Percentiles rank a stretch among this genome's conserved stretches.
Evolutionary conservation across 768 basidiomycete genomes (phyloP).

Genomic region (Polyporus arcularius): DNA sequence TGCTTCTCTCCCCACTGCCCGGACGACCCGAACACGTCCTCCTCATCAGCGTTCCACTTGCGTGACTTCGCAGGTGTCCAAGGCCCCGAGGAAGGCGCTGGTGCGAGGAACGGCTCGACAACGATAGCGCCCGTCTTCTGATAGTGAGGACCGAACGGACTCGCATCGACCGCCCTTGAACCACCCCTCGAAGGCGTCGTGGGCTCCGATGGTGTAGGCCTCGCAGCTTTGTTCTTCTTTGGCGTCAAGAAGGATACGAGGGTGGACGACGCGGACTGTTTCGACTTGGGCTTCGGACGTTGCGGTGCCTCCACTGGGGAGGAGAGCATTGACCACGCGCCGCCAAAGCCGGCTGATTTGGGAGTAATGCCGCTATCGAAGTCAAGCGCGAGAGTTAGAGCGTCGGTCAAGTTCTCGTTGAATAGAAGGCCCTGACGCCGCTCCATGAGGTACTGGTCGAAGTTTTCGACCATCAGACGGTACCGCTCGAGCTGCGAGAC

Average conservation of each 20-base stretch:
- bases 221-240: conserved; percentile 58
- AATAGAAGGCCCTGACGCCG: conserved; percentile 88
- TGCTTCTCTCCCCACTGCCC: conserved; percentile 43
- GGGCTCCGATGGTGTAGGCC: conserved; percentile 40
- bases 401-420: conserved; percentile 90
- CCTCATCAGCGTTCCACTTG: conserved; percentile 61
- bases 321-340: conserved; percentile 22
- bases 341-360: conserved; percentile 30
- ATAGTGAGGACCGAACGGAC: conserved; percentile 87
- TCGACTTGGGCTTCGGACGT: conserved; percentile 41
- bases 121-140: conserved; percentile 69
- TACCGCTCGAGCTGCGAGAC: conserved; percentile 82
- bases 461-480: conserved; percentile 70
- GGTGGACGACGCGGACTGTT: conserved; percentile 52
- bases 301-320: conserved; percentile 28
- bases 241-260: conserved; percentile 81
- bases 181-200: conserved; percentile 45
- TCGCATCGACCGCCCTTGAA: conserved; percentile 53
- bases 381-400: conserved; percentile 73
- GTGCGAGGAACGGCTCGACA: conserved; percentile 70
- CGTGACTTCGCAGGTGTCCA: conserved; percentile 62
- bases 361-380: conserved; percentile 36
- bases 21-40: conserved; percentile 66
- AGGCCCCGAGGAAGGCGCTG: conserved; percentile 55
- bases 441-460: conserved; percentile 84